Percentiles rank a stretch among this genome's conserved stretches.
These are phyloP conservation scores for Colletotrichum trifolii DNA, from an alignment of 2,329 filamentous ascomycete species.

Conservation along the genomic window DNA sequence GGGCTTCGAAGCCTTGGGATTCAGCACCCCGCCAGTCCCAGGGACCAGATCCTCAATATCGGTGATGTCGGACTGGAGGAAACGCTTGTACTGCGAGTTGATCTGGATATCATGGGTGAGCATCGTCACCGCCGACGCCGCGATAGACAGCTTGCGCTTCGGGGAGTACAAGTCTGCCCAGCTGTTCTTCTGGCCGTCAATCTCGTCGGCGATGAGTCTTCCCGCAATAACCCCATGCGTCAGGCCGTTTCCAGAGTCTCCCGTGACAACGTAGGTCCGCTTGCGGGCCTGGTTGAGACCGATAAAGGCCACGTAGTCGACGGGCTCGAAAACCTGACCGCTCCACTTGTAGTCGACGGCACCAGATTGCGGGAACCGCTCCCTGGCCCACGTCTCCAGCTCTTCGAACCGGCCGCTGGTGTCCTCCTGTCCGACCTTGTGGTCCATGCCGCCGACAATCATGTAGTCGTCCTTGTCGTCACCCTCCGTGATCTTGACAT, in stretches of 20 bases:
- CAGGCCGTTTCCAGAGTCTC: slow-evolving; percentile 67
- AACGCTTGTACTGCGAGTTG: slow-evolving; percentile 67
- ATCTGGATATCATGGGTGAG: slow-evolving; percentile 64
- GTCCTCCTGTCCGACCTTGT: slow-evolving; percentile 66
- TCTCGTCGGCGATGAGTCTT: slow-evolving; percentile 63
- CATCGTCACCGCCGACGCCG: slow-evolving; percentile 57
- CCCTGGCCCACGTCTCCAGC: slow-evolving; percentile 63
- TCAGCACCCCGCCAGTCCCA: slow-evolving; percentile 64
- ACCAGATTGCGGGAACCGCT: slow-evolving; percentile 61
- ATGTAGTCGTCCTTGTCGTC: slow-evolving; percentile 66
- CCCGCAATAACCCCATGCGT: slow-evolving; percentile 66
- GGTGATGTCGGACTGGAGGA: slow-evolving; percentile 62
- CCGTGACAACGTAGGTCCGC: slow-evolving; percentile 64
- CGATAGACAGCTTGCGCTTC: slow-evolving; percentile 56
- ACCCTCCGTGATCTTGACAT: slow-evolving; percentile 63
- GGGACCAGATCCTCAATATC: slow-evolving; percentile 65
- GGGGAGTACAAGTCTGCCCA: slow-evolving; percentile 64
- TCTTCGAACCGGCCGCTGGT: slow-evolving; percentile 58
- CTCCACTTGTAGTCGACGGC: slow-evolving; percentile 66
- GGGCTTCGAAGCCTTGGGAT: slow-evolving; percentile 57
- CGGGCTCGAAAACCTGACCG: slow-evolving; percentile 66
- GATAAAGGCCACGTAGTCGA: slow-evolving; percentile 66
- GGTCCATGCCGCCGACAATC: slow-evolving; percentile 66
- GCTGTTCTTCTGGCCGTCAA: slow-evolving; percentile 58
- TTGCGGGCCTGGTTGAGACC: slow-evolving; percentile 64